A percentile compares a stretch with the other conserved stretches of the same genome.
These are phyloP conservation scores for Phaeotremella skinneri DNA, from an alignment of 768 basidiomycete species.

Conservation along the genomic window DNA sequence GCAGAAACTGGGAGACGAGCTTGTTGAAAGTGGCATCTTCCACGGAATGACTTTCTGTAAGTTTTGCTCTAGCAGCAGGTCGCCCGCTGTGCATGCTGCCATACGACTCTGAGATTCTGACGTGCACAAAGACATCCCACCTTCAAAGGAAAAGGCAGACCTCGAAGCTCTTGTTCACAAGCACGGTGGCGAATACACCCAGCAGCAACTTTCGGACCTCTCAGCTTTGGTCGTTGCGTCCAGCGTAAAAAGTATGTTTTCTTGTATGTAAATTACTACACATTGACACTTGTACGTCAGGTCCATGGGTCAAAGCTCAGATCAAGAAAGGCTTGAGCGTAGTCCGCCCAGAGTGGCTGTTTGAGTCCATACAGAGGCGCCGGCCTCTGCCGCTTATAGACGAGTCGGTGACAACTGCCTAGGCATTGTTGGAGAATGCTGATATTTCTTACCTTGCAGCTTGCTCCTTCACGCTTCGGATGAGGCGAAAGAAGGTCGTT, in stretches of 20 bases:
- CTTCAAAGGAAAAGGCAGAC: slow-evolving; percentile 63
- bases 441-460: slow-evolving; percentile 17
- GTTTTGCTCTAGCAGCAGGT: slow-evolving; percentile 40
- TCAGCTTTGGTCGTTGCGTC: slow-evolving; percentile 63
- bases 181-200: slow-evolving; percentile 52
- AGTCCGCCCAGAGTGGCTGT: slow-evolving; percentile 76
- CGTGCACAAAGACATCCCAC: slow-evolving; percentile 28
- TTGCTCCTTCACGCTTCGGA: slow-evolving; percentile 43
- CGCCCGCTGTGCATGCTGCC: not conserved
- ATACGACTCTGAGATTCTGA: not conserved
- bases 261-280: not conserved
- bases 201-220: slow-evolving; percentile 38
- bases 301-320: slow-evolving; percentile 53
- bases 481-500: slow-evolving; percentile 34
- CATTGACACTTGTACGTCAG: slow-evolving; percentile 12
- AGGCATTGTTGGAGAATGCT: not conserved
- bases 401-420: slow-evolving; percentile 56
- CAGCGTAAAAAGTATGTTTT: slow-evolving; percentile 62
- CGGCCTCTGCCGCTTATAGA: slow-evolving; percentile 63
- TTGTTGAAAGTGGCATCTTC: slow-evolving; percentile 67
- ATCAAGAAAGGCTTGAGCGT: slow-evolving; percentile 70
- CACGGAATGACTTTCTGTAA: slow-evolving; percentile 74
- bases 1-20: slow-evolving; percentile 62
- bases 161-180: slow-evolving; percentile 59
- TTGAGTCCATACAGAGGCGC: slow-evolving; percentile 67